Base-by-base conservation (phyloP, 129 eudicot species). In the Mikania micrantha region DNA sequence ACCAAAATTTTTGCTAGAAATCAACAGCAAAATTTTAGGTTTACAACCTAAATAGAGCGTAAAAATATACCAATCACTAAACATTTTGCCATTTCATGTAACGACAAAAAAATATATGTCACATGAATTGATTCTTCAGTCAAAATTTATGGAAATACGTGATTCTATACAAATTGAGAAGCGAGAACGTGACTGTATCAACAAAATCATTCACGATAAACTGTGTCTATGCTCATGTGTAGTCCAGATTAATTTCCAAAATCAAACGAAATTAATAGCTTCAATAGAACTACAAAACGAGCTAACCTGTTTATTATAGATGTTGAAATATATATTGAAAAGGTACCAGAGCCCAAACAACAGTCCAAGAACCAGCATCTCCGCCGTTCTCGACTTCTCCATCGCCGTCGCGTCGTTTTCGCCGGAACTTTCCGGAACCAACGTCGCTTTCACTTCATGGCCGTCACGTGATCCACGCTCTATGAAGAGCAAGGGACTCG, bases 311-410 rank as follows among this genome's bases (percentile, higher is more conserved):
- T 93, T 88, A 74, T 93, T 93, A 54, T 88, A 88, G 66, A 93
- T 93, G 74, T 88, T 93, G 85, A 93, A 93, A 81, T 93, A 93
- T 64, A 93, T 86, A 65, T 93, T 93, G 22, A 88, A 84, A 6
- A 93, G 77, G 77, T 84, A 86, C 96, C 98, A 93, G 5, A 84
- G 78, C 27, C 81, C 96, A 72, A 93, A 93, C 54, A 88, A 77
- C 47, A 72, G 35, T 57, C 95, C 95, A 25, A 93, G 88, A 75
- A 80, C 80, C 59, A 81, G 44, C 10, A 81, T 82, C 0, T 82
- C 88, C 10, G 54, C 39, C 49, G 67, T 21, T 66, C 77, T 80
- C 69, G 85, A 54, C 45, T 80, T 74, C 47, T 38, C 57, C 17
- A 16, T 69, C 68, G 64, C 74, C 56, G 27, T 44, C 65, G 66